A percentile compares a stretch with the other conserved stretches of the same genome.
Conservation (phyloP, 2,329 filamentous ascomycete genomes). For the Pseudogymnoascus pannorum region DNA sequence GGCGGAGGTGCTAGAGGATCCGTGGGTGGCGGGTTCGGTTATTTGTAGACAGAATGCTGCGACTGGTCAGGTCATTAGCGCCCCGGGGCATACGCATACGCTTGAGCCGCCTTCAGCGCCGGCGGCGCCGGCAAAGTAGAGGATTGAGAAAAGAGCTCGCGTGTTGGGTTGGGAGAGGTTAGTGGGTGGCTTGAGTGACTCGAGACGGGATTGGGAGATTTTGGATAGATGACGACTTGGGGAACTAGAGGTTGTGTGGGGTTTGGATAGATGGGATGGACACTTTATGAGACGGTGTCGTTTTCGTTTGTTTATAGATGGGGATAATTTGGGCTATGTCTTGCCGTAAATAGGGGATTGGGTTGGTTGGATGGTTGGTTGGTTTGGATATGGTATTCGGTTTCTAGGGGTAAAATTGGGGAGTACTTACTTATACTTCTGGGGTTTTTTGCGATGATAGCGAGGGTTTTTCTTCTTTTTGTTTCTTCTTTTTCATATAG, state of each 20-base stretch:
- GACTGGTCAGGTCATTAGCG: conserved; percentile 60
- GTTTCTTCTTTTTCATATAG: background rate
- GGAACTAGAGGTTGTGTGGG: background rate
- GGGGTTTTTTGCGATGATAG: background rate
- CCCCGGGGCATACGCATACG: conserved; percentile 74
- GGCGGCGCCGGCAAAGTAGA: conserved; percentile 28
- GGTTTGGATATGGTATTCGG: background rate
- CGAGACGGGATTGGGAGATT: too few species aligned
- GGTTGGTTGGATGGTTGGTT: background rate
- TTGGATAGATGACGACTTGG: background rate
- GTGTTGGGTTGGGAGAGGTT: background rate
- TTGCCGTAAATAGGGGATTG: background rate
- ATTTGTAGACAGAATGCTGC: conserved; percentile 81
- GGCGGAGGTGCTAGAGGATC: conserved; percentile 77
- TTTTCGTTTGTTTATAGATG: background rate
- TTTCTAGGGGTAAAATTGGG: background rate
- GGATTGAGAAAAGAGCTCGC: too few species aligned
- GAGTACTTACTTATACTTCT: background rate
- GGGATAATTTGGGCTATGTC: background rate
- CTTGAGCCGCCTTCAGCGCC: conserved; percentile 62
- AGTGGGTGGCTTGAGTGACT: background rate
- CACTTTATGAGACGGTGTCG: too few species aligned
- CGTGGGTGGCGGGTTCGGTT: conserved; percentile 79
- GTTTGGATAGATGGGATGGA: background rate
- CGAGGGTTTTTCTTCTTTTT: background rate